A percentile compares a stretch with the other conserved stretches of the same genome.
Evolutionary conservation across 2,329 filamentous ascomycete genomes (phyloP).

Genomic region (Diplodia corticola): DNA sequence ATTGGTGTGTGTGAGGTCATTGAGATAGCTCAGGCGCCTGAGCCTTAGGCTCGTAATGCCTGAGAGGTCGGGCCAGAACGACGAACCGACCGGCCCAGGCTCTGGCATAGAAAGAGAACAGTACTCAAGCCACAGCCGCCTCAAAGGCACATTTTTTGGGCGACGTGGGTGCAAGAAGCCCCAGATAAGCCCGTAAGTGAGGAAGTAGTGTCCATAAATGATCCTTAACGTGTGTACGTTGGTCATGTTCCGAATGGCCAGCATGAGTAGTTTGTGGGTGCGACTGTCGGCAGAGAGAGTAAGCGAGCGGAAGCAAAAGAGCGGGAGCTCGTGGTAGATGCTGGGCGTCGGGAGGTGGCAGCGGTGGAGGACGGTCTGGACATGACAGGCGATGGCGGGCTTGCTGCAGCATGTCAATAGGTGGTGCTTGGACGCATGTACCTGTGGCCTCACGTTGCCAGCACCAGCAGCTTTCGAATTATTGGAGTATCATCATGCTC

Average conservation of each 20-base stretch:
- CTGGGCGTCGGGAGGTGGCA: constrained; percentile 49
- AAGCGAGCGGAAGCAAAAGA: constrained; percentile 40
- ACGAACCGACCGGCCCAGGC: constrained; percentile 24
- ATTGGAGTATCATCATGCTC: constrained; percentile 47
- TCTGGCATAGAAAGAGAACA: constrained; percentile 37
- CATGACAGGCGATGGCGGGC: constrained; percentile 43
- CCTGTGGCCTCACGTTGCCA: constrained; percentile 38
- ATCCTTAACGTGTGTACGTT: constrained; percentile 48
- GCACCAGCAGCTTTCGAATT: constrained; percentile 44
- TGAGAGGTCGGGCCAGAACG: constrained; percentile 29
- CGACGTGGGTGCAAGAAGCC: constrained; percentile 42
- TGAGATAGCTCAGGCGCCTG: constrained; percentile 5
- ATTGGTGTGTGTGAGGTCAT: constrained; percentile 2
- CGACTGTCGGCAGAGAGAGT: constrained; percentile 44
- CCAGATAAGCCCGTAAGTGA: constrained; percentile 43
- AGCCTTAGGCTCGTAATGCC: constrained; percentile 44
- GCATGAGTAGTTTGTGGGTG: constrained; percentile 41
- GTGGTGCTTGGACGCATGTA: background rate
- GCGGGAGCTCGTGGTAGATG: constrained; percentile 47
- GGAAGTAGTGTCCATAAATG: constrained; percentile 45
- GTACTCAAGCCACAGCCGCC: constrained; percentile 50
- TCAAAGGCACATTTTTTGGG: constrained; percentile 34
- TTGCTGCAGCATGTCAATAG: constrained; percentile 34
- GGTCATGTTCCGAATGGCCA: constrained; percentile 43
- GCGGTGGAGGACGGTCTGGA: constrained; percentile 47